Conservation (phyloP, 352 stramenopile species). For the Phytophthora multivora region DNA sequence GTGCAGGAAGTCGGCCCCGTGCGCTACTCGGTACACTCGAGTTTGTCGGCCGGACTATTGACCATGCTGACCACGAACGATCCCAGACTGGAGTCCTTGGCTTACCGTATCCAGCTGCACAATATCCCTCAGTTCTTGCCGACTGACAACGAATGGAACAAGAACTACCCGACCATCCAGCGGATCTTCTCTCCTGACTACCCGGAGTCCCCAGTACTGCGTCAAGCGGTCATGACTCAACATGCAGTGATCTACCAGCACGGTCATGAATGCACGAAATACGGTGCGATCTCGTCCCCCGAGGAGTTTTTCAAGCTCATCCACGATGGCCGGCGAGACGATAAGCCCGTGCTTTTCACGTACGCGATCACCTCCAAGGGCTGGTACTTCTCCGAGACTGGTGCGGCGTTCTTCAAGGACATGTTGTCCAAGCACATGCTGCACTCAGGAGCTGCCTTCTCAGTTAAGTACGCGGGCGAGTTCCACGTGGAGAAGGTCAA, state of each 20-base stretch:
- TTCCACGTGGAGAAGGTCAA: constrained; percentile 25
- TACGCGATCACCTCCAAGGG: constrained; percentile 34
- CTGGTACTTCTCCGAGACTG: constrained; percentile 42
- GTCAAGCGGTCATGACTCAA: constrained; percentile 31
- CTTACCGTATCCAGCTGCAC: constrained; percentile 38
- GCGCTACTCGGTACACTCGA: constrained; percentile 42
- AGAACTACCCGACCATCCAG: constrained; percentile 36
- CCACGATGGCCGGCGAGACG: constrained; percentile 28
- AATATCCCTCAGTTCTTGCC: constrained; percentile 35
- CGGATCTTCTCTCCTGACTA: constrained; percentile 38
- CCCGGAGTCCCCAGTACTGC: constrained; percentile 32
- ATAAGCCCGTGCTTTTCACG: constrained; percentile 36
- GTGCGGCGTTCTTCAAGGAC: constrained; percentile 38
- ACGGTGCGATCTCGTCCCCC: constrained; percentile 19
- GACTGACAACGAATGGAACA: constrained; percentile 38
- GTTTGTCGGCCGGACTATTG: constrained; percentile 24
- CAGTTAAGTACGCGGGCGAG: constrained; percentile 36
- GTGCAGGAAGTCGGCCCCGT: constrained; percentile 33
- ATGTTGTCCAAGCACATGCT: constrained; percentile 46
- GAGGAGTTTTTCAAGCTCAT: constrained; percentile 36
- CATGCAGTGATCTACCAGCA: constrained; percentile 39
- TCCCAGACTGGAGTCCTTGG: constrained; percentile 26
- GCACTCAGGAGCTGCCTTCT: constrained; percentile 30
- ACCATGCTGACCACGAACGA: constrained; percentile 16
- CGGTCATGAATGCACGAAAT: constrained; percentile 20